Conservation (phyloP, 2,329 filamentous ascomycete genomes). For the Clonostachys sp. region DNA sequence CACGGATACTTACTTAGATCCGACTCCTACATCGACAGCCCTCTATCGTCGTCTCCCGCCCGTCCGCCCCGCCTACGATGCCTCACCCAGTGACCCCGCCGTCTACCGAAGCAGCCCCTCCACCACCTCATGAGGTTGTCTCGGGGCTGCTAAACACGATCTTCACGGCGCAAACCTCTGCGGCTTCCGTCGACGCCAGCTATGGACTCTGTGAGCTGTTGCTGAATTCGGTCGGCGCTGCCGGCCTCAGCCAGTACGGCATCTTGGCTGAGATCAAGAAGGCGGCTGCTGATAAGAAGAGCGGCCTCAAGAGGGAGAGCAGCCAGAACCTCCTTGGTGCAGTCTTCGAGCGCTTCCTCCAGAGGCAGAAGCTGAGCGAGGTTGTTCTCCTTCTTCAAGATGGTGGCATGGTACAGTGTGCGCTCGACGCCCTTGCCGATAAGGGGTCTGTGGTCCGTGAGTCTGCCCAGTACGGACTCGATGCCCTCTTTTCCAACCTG, state of each 20-base stretch:
- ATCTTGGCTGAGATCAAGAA: slow-evolving; percentile 56
- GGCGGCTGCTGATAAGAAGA: slow-evolving; percentile 92
- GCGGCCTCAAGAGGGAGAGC: slow-evolving; percentile 76
- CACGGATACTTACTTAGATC: no score
- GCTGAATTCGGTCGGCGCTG: slow-evolving; percentile 47
- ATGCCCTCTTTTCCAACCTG: slow-evolving; percentile 78
- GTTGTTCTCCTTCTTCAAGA: slow-evolving; percentile 79
- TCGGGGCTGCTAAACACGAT: slow-evolving; percentile 59
- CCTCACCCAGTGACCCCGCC: slow-evolving; percentile 45
- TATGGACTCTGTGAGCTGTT: slow-evolving; percentile 58
- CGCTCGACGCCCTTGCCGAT: slow-evolving; percentile 82
- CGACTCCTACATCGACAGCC: no score
- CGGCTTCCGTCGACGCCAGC: slow-evolving; percentile 61
- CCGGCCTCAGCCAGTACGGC: slow-evolving; percentile 48
- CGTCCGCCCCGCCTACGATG: slow-evolving; percentile 21
- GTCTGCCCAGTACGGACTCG: slow-evolving; percentile 88
- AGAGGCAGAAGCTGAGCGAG: slow-evolving; percentile 73
- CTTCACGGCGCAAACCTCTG: slow-evolving; percentile 65
- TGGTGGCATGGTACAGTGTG: slow-evolving; percentile 64
- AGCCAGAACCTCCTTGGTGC: slow-evolving; percentile 94
- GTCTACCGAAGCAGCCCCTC: slow-evolving; percentile 41
- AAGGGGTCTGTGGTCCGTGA: slow-evolving; percentile 87
- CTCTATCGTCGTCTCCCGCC: no score
- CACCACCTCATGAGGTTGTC: slow-evolving; percentile 64
- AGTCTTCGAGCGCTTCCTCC: slow-evolving; percentile 84